These are phyloP conservation scores for Calycina herbarum DNA, from an alignment of 2,329 filamentous ascomycete genomes.

Conservation along the genomic window DNA sequence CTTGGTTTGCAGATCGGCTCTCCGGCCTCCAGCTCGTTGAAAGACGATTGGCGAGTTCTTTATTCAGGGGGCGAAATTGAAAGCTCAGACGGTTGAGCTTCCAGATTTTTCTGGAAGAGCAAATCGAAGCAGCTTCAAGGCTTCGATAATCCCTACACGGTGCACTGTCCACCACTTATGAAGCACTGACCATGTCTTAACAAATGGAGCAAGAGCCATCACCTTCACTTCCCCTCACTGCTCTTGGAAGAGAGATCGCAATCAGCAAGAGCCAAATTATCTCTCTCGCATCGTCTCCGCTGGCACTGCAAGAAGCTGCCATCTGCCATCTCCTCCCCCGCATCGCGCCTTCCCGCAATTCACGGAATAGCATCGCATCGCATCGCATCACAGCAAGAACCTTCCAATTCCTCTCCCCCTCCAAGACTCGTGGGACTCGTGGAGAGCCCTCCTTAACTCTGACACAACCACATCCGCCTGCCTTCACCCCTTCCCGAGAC, in stretches of 20 bases:
- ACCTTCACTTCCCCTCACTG: background rate
- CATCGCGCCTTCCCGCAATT: background rate
- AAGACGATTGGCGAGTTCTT: background rate
- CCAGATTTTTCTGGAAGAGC: background rate
- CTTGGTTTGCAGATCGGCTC: background rate
- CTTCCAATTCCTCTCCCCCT: background rate
- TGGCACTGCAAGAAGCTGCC: background rate
- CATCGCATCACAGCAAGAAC: background rate
- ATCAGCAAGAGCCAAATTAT: background rate
- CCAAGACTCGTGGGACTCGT: background rate
- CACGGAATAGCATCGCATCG: background rate
- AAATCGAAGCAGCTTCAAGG: background rate
- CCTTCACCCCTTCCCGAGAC: background rate
- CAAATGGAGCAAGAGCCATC: background rate
- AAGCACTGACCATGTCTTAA: background rate
- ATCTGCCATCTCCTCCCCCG: background rate
- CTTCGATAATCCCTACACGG: background rate
- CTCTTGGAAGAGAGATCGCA: background rate
- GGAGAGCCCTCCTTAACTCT: background rate
- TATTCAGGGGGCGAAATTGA: background rate
- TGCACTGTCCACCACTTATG: background rate
- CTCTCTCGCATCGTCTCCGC: background rate
- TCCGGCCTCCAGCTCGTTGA: background rate
- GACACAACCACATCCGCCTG: background rate
- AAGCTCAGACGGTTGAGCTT: background rate